Evolutionary conservation across 1,284 basidiomycete genomes (phyloP).

Genomic region (Puccinia hordei): DNA sequence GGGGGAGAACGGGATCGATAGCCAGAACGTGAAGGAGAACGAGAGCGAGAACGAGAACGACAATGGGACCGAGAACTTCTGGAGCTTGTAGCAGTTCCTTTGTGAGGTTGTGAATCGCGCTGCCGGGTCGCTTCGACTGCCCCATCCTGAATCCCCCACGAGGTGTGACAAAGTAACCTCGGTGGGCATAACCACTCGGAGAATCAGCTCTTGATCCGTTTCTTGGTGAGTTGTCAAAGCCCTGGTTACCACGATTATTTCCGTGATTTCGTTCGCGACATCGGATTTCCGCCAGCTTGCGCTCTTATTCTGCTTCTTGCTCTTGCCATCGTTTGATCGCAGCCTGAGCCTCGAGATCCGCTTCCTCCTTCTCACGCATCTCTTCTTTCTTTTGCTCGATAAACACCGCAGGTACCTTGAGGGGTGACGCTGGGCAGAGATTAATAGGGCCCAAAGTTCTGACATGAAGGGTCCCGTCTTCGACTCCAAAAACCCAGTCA

Average conservation of each 20-base stretch:
- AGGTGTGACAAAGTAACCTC: slow-evolving; percentile 36
- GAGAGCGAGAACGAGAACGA: slow-evolving; percentile 18
- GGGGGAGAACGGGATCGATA: slow-evolving; percentile 12
- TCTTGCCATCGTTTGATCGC: slow-evolving; percentile 68
- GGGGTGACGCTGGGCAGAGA: slow-evolving; percentile 85
- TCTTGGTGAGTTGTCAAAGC: slow-evolving; percentile 12
- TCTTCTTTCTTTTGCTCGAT: slow-evolving; percentile 96
- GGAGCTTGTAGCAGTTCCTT: neutral
- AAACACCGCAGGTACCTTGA: slow-evolving; percentile 88
- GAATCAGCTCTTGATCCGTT: slow-evolving; percentile 10
- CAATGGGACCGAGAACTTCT: slow-evolving; percentile 3
- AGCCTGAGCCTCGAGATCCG: slow-evolving; percentile 64
- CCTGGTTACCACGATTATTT: slow-evolving; percentile 48
- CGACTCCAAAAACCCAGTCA: slow-evolving; percentile 81
- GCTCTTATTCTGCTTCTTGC: slow-evolving; percentile 63
- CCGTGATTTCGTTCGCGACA: slow-evolving; percentile 52
- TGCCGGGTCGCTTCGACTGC: slow-evolving; percentile 9
- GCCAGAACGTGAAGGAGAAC: slow-evolving; percentile 3
- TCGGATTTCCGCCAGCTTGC: slow-evolving; percentile 57
- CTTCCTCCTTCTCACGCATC: slow-evolving; percentile 73
- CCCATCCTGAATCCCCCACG: slow-evolving; percentile 45
- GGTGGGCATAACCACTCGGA: neutral
- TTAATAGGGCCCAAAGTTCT: slow-evolving; percentile 81
- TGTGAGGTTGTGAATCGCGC: slow-evolving; percentile 5
- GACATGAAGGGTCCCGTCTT: slow-evolving; percentile 82